Percentiles rank a stretch among this genome's conserved stretches.
Conservation (phyloP, 1,284 basidiomycete genomes). For the Moesziomyces sp. region DNA sequence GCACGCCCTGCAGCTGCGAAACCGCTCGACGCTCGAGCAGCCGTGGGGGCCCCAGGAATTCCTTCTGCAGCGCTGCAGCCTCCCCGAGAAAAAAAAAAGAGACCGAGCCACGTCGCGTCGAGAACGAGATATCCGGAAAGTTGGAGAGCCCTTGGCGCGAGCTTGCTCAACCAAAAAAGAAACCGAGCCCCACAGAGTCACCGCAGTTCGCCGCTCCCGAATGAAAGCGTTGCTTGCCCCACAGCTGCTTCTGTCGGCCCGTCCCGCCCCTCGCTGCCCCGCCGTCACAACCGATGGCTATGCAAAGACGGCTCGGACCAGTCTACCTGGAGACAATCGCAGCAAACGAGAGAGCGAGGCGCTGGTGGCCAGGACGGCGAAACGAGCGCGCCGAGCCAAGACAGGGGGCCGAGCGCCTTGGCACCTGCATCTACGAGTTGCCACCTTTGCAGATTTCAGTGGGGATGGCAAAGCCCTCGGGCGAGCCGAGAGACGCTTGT, state of each 20-base stretch:
- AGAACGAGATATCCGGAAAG: background rate
- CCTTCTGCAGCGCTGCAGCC: background rate
- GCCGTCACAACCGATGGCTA: background rate
- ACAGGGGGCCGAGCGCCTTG: background rate
- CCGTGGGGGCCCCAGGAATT: background rate
- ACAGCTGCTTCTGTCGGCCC: background rate
- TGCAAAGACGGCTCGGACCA: background rate
- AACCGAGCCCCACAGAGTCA: background rate
- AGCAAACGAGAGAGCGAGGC: too few species aligned
- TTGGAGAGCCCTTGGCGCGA: background rate
- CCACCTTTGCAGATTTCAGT: background rate
- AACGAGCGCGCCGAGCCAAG: background rate
- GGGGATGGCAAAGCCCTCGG: background rate
- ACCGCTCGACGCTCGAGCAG: background rate
- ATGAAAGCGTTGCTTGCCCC: too few species aligned
- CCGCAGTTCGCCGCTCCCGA: too few species aligned
- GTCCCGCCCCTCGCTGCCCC: too few species aligned
- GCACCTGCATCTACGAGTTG: background rate
- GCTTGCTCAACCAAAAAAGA: background rate
- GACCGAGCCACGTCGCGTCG: conserved; percentile 1
- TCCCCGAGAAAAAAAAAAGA: background rate
- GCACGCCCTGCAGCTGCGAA: background rate
- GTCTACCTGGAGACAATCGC: background rate
- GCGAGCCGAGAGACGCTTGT: background rate
- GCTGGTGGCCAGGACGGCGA: background rate